phyloP scores from a whole-genome alignment of 2,329 filamentous ascomycete species.

The Fusarium floridanum region DNA sequence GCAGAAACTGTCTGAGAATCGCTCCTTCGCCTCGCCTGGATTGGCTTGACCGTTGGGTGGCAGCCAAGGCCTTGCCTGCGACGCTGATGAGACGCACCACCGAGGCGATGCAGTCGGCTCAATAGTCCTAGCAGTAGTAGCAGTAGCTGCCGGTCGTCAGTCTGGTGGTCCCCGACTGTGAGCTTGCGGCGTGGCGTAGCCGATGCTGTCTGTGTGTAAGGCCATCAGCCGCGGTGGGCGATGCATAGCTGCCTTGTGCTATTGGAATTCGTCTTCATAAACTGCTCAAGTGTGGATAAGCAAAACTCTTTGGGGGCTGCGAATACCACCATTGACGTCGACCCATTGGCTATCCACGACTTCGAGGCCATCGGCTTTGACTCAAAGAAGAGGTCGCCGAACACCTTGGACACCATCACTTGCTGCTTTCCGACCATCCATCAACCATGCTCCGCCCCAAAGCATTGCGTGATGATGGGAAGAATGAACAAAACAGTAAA shows the following conservation, averaged over 20 bases:
- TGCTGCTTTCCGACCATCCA: slow-evolving; percentile 11
- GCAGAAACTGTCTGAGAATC: not conserved
- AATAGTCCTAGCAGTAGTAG: slow-evolving; percentile 12
- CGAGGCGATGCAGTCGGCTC: slow-evolving; percentile 7
- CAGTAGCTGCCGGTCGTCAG: not conserved
- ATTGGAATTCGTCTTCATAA: slow-evolving; percentile 4
- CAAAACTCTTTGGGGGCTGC: slow-evolving; percentile 6
- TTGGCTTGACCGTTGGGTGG: slow-evolving; percentile 6
- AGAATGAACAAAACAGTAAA: slow-evolving; percentile 22
- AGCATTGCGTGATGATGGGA: slow-evolving; percentile 7
- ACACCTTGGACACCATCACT: slow-evolving; percentile 1
- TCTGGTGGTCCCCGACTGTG: not conserved
- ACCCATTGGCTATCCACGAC: not conserved
- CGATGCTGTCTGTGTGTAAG: not conserved
- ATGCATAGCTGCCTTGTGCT: slow-evolving; percentile 12
- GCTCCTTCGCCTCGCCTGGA: not conserved
- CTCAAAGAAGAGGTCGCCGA: slow-evolving; percentile 7
- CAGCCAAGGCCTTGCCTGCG: slow-evolving; percentile 1
- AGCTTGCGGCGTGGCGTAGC: slow-evolving; percentile 24
- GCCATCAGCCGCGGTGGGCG: slow-evolving; percentile 3
- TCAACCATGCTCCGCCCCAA: slow-evolving; percentile 24
- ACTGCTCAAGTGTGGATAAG: slow-evolving; percentile 1
- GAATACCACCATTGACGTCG: slow-evolving; percentile 1
- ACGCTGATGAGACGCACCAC: slow-evolving; percentile 13
- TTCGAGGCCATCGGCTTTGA: slow-evolving; percentile 2